Percentiles rank a stretch among this genome's conserved stretches.
These are phyloP conservation scores for Trametes pubescens DNA, from an alignment of 1,284 basidiomycete genomes.

Conservation along the genomic window DNA sequence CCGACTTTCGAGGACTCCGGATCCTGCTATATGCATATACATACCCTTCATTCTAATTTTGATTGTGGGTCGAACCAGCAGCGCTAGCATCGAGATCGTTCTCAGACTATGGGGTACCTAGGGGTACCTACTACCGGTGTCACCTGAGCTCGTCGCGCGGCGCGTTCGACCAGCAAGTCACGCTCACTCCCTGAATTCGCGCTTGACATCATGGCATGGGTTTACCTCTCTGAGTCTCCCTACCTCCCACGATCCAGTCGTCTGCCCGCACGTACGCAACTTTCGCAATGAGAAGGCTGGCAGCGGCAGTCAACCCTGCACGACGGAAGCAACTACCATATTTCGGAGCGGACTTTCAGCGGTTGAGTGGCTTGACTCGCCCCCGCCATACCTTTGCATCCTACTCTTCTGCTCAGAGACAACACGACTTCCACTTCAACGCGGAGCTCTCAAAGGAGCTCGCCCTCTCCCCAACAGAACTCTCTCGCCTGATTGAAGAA, in stretches of 20 bases:
- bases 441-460: conserved; percentile 12
- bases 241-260: too few relatives aligned
- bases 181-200: not conserved
- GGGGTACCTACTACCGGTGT: not conserved
- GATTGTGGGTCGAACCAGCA: too few relatives aligned
- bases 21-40: too few relatives aligned
- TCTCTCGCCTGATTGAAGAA: conserved; percentile 57
- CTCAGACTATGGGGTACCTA: not conserved
- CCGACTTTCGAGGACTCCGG: too few relatives aligned
- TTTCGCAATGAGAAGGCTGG: conserved; percentile 5
- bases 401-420: conserved; percentile 9
- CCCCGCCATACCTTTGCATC: conserved; percentile 11
- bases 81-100: too few relatives aligned
- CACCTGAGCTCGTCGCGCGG: conserved; percentile 15
- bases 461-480: conserved; percentile 47
- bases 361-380: conserved; percentile 2
- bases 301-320: not conserved
- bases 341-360: not conserved
- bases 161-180: conserved; percentile 25
- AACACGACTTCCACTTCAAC: conserved; percentile 20
- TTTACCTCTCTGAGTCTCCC: not conserved
- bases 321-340: not conserved
- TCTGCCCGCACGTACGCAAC: not conserved
- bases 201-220: conserved; percentile 22
- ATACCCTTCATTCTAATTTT: too few relatives aligned